phyloP scores from a whole-genome alignment of 1,284 basidiomycete species.

The Wallemia ichthyophaga region DNA sequence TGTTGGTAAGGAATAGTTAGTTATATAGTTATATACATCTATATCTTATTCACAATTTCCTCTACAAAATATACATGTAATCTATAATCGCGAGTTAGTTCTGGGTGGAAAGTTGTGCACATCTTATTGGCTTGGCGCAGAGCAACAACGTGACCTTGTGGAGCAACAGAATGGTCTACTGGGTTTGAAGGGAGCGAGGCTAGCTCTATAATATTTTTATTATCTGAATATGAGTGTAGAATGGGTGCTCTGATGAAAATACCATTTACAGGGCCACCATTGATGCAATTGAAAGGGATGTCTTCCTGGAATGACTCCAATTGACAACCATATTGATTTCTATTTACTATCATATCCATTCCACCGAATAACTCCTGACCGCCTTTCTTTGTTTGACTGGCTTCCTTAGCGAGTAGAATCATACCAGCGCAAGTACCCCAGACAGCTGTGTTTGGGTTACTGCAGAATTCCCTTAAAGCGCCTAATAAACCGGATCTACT shows the following conservation, averaged over 20 bases:
- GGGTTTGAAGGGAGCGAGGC: constrained; percentile 33
- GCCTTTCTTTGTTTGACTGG: constrained; percentile 52
- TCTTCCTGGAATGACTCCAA: neutral
- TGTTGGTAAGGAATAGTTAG: neutral
- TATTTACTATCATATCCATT: constrained; percentile 43
- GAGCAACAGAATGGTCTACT: constrained; percentile 19
- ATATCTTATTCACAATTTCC: constrained; percentile 10
- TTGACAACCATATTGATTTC: constrained; percentile 36
- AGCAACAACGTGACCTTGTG: constrained; percentile 50
- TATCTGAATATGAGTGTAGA: neutral
- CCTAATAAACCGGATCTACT: constrained; percentile 45
- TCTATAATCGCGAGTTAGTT: constrained; percentile 56
- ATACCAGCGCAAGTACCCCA: constrained; percentile 97
- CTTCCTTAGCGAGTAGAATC: constrained; percentile 45
- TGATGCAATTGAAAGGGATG: constrained; percentile 26
- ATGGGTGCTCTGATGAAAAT: neutral
- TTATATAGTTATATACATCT: no score
- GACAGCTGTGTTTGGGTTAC: constrained; percentile 30
- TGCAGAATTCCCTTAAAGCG: constrained; percentile 39
- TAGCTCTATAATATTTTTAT: constrained; percentile 19
- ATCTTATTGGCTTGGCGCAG: constrained; percentile 55
- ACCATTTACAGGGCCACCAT: neutral
- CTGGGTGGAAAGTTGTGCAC: constrained; percentile 80
- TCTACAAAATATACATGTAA: constrained; percentile 65
- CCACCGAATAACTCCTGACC: constrained; percentile 65